phyloP scores from a whole-genome alignment of 2,329 filamentous ascomycete genomes.

The Aspergillus fructus region DNA sequence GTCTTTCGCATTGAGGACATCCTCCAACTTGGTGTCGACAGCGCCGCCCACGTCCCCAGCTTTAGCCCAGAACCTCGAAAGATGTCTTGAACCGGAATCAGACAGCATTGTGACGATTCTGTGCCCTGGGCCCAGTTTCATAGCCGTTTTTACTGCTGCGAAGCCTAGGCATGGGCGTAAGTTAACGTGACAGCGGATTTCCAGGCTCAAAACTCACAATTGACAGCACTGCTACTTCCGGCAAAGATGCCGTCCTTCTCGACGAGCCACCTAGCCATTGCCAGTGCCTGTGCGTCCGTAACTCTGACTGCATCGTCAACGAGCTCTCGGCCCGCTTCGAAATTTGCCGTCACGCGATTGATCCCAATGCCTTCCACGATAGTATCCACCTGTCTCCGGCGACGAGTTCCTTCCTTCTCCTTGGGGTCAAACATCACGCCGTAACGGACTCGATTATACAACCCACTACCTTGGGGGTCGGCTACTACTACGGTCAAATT shows the following conservation, averaged over 20 bases:
- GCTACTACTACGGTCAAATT: constrained; percentile 74
- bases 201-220: constrained; percentile 58
- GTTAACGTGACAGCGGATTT: neutral
- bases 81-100: constrained; percentile 51
- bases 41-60: constrained; percentile 49
- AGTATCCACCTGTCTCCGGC: constrained; percentile 88
- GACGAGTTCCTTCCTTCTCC: constrained; percentile 85
- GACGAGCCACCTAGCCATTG: constrained; percentile 95
- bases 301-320: constrained; percentile 90
- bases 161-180: constrained; percentile 38
- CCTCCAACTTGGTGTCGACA: constrained; percentile 46
- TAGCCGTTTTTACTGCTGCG: constrained; percentile 48
- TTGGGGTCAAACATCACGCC: constrained; percentile 93
- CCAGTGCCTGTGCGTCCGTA: constrained; percentile 81
- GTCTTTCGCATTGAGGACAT: constrained; percentile 43
- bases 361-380: constrained; percentile 96
- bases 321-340: constrained; percentile 80
- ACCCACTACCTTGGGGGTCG: constrained; percentile 88
- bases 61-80: constrained; percentile 53
- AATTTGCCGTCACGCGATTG: constrained; percentile 91
- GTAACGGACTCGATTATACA: constrained; percentile 88
- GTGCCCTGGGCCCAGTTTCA: constrained; percentile 49
- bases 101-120: constrained; percentile 50
- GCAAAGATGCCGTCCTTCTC: constrained; percentile 94
- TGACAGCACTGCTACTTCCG: constrained; percentile 94